Base-by-base conservation (phyloP, 2,329 filamentous ascomycete species). In the Sporothrix humicola region DNA sequence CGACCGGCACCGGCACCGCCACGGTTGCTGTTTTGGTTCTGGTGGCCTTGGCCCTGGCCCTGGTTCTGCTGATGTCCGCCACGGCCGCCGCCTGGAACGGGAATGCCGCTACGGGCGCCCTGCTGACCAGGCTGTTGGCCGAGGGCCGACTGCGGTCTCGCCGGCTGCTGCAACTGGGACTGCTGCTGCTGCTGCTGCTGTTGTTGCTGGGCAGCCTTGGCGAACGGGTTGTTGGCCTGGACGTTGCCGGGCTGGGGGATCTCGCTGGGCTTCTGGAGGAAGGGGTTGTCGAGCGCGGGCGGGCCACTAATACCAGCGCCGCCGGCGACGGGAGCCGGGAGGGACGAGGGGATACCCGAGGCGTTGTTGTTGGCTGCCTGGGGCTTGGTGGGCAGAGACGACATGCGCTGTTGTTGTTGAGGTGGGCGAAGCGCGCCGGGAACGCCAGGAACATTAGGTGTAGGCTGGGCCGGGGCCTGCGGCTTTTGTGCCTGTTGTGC, bases 21-120 rank as follows among this genome's bases (percentile, higher is more conserved):
- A 15, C 71, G 59, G 12, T 73, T 52, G 69, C 52, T 71, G 65
- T 73, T 73, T n/a, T 66, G 61, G 59, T 73, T 69, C 15, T 77
- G 77, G 9, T 77, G 73, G 73, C 58, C 76, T 7, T 37, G 31
- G 31, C 7, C 7, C 31, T 77, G 73, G 73, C 58, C 76, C n/a
- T 66, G 73, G 73, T 54, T 76, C n/a, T 66, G 77, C 5, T 77
- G 73, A 72, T 58, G 76, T 69, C 75, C 74, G 17, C 76, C 75
- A 5, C 77, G 72, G 73, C 61, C 76, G 69, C 74, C 74, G 20
- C 76, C 75, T 3, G 78, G 77, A 4, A 77, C 73, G 7, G 77
- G 77, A 48, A 77, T 78, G 15, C 75, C 74, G 52, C 77, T 73
- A 44, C 72, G 56, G 12, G 65, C 72, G 37, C 56, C 56, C 12